phyloP scores from a whole-genome alignment of 2,329 filamentous ascomycete genomes.

The Zasmidium cellare region DNA sequence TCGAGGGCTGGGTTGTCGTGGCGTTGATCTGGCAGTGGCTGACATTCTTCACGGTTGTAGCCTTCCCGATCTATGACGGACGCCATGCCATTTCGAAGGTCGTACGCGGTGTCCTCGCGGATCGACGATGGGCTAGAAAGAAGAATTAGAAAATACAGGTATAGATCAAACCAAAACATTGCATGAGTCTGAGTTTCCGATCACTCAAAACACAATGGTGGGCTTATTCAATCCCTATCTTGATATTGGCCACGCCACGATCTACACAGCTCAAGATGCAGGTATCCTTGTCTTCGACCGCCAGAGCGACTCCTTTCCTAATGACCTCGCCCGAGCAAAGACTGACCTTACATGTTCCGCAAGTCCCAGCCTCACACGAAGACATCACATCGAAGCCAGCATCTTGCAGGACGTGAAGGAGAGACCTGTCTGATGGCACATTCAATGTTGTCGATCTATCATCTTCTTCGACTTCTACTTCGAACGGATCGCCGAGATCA shows the following conservation, averaged over 20 bases:
- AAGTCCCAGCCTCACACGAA: constrained; percentile 47
- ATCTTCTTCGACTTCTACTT: constrained; percentile 48
- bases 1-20: constrained; percentile 47
- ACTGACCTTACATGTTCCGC: constrained; percentile 44
- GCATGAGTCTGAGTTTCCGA: too few relatives aligned
- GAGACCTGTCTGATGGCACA: constrained; percentile 44
- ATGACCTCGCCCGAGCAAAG: constrained; percentile 40
- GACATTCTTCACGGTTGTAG: constrained; percentile 47
- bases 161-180: too few relatives aligned
- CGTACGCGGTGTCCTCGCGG: constrained; percentile 20
- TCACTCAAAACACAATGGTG: too few relatives aligned
- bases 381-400: constrained; percentile 47
- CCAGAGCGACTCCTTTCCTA: constrained; percentile 28
- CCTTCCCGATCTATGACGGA: constrained; percentile 53
- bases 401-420: constrained; percentile 43
- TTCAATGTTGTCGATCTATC: constrained; percentile 41
- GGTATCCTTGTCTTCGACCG: too few relatives aligned
- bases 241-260: too few relatives aligned
- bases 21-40: constrained; percentile 52
- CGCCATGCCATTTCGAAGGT: constrained; percentile 41
- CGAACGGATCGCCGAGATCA: constrained; percentile 59
- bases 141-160: neutral
- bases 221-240: too few relatives aligned
- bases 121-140: neutral
- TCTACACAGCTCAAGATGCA: too few relatives aligned